phyloP scores from a whole-genome alignment of 148 eudicot species.

The Nepenthes mirabilis region DNA sequence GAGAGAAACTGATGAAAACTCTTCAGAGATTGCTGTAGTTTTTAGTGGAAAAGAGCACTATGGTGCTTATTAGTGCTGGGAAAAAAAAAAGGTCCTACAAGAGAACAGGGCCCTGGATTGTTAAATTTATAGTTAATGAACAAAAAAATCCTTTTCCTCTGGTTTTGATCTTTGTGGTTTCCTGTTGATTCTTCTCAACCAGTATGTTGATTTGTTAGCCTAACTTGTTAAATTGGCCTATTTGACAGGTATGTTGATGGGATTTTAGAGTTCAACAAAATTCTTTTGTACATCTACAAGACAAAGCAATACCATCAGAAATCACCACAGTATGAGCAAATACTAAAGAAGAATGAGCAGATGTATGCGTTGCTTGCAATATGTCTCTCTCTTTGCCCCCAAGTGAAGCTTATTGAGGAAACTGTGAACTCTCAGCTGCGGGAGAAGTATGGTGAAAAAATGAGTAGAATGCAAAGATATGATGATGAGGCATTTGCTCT shows the following conservation, averaged over 20 bases:
- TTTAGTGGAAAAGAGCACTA: too few relatives aligned
- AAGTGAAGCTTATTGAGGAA: slow-evolving; percentile 87
- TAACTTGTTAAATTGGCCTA: background rate
- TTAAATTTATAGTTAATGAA: too few relatives aligned
- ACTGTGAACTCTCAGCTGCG: slow-evolving; percentile 75
- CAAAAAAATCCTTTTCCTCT: too few relatives aligned
- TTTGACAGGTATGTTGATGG: slow-evolving; percentile 71
- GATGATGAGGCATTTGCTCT: slow-evolving; percentile 82
- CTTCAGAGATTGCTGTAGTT: too few relatives aligned
- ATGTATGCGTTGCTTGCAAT: slow-evolving; percentile 95
- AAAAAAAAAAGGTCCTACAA: too few relatives aligned
- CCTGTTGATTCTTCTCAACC: background rate
- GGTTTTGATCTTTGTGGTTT: background rate
- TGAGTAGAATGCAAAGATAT: slow-evolving; percentile 84
- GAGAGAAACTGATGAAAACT: too few relatives aligned
- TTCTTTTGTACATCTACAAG: slow-evolving; percentile 78
- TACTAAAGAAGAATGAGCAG: slow-evolving; percentile 97
- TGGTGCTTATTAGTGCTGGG: too few relatives aligned
- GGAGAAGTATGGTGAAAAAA: slow-evolving; percentile 94
- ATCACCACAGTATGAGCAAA: slow-evolving; percentile 93
- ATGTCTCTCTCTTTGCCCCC: slow-evolving; percentile 83
- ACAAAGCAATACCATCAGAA: slow-evolving; percentile 88
- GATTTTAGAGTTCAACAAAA: slow-evolving; percentile 75
- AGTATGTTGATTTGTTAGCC: background rate
- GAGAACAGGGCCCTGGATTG: too few relatives aligned